Conservation (phyloP, 768 basidiomycete genomes). For the Cystofilobasidium ferigula region DNA sequence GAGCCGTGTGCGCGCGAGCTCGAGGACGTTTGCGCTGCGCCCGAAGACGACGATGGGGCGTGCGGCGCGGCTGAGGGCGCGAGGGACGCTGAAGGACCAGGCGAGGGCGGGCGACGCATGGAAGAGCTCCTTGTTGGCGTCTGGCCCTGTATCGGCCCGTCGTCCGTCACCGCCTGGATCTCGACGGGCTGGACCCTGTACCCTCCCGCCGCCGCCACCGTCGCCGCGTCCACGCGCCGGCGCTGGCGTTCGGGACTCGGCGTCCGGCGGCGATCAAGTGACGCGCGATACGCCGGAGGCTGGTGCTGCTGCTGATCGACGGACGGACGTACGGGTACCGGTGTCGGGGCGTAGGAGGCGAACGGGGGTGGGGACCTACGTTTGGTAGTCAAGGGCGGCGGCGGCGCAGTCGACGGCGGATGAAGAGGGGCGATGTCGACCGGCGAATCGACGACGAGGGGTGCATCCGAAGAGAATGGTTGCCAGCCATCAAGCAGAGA, state of each 20-base stretch:
- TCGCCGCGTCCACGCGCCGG: not conserved
- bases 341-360: too few relatives aligned
- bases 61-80: not conserved
- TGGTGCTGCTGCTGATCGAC: not conserved
- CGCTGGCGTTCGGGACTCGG: not conserved
- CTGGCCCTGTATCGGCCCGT: not conserved
- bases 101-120: constrained; percentile 16
- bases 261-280: not conserved
- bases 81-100: constrained; percentile 12
- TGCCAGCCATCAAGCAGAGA: too few relatives aligned
- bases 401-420: too few relatives aligned
- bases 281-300: constrained; percentile 1
- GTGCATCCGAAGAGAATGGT: too few relatives aligned
- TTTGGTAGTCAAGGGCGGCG: too few relatives aligned
- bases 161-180: not conserved
- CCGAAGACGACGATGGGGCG: not conserved
- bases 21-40: not conserved
- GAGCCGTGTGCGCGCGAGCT: not conserved
- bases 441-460: too few relatives aligned
- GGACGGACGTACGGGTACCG: too few relatives aligned
- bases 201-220: not conserved
- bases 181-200: not conserved
- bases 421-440: too few relatives aligned
- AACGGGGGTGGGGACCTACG: too few relatives aligned
- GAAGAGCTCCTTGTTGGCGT: constrained; percentile 7